Evolutionary conservation across 345 rosid species (phyloP).

Genomic region (Hibiscus tridactylites): DNA sequence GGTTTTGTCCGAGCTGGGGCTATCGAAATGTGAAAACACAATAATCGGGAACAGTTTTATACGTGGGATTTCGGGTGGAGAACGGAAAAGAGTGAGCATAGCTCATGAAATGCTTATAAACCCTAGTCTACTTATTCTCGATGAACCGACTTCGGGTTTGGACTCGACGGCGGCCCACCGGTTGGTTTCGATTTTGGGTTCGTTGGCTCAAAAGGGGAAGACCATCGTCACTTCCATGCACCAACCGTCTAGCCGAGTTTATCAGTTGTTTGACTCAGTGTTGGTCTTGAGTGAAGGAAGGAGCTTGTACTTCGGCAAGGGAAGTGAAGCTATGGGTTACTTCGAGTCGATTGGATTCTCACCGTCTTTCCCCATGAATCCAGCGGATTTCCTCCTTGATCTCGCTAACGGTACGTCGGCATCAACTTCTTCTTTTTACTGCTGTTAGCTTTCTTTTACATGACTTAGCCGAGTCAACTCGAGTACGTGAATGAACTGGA

Average conservation of each 20-base stretch:
- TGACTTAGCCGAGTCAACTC: slow-evolving; percentile 2
- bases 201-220: slow-evolving; percentile 61
- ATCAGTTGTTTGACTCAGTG: slow-evolving; percentile 71
- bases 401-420: slow-evolving; percentile 87
- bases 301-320: slow-evolving; percentile 71
- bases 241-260: slow-evolving; percentile 87
- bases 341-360: slow-evolving; percentile 74
- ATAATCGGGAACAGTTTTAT: slow-evolving; percentile 72
- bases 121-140: slow-evolving; percentile 76
- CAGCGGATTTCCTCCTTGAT: slow-evolving; percentile 95
- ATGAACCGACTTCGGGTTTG: slow-evolving; percentile 93
- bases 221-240: slow-evolving; percentile 79
- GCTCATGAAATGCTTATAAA: slow-evolving; percentile 82
- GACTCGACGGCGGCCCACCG: slow-evolving; percentile 86
- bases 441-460: not conserved
- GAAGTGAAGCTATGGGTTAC: slow-evolving; percentile 57
- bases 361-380: slow-evolving; percentile 92
- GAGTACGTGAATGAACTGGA: not conserved
- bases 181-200: slow-evolving; percentile 52
- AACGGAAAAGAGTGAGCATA: slow-evolving; percentile 73
- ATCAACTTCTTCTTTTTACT: not conserved
- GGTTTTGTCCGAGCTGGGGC: slow-evolving; percentile 69
- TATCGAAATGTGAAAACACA: slow-evolving; percentile 71
- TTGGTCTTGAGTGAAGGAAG: slow-evolving; percentile 75
- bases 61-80: slow-evolving; percentile 90